Evolutionary conservation across 73 alveolate species (phyloP).

Genomic region (Paramecium primaurelia): DNA sequence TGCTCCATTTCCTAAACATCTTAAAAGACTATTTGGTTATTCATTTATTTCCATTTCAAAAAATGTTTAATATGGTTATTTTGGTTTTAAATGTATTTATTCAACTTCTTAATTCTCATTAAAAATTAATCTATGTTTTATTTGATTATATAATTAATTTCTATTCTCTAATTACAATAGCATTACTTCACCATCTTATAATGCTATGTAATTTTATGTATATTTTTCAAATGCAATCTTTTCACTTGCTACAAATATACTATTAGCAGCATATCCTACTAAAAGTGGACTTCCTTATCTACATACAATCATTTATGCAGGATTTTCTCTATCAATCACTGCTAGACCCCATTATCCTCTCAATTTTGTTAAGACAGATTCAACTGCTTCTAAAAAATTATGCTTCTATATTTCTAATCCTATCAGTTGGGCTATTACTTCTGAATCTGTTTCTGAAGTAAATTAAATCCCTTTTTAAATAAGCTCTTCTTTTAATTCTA

Average conservation of each 20-base stretch:
- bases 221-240: constrained; percentile 78
- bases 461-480: constrained; percentile 64
- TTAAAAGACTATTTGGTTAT: constrained; percentile 75
- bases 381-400: constrained; percentile 71
- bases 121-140: constrained; percentile 51
- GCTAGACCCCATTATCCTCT: constrained; percentile 74
- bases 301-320: constrained; percentile 65
- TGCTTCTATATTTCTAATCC: constrained; percentile 70
- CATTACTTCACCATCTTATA: constrained; percentile 79
- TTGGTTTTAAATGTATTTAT: constrained; percentile 61
- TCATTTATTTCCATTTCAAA: constrained; percentile 80
- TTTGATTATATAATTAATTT: constrained; percentile 49
- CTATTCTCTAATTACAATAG: constrained; percentile 52
- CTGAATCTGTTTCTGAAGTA: constrained; percentile 81
- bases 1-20: constrained; percentile 80
- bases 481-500: constrained; percentile 65
- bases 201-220: constrained; percentile 73
- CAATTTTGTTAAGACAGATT: constrained; percentile 63
- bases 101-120: constrained; percentile 56
- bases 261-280: constrained; percentile 55
- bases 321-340: constrained; percentile 61
- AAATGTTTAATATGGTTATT: constrained; percentile 68
- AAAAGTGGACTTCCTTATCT: constrained; percentile 70
- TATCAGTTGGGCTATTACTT: constrained; percentile 76
- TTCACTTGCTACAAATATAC: constrained; percentile 76